Evolutionary conservation across 305 asterid genomes (phyloP).

Genomic region (Salvia sclarea): DNA sequence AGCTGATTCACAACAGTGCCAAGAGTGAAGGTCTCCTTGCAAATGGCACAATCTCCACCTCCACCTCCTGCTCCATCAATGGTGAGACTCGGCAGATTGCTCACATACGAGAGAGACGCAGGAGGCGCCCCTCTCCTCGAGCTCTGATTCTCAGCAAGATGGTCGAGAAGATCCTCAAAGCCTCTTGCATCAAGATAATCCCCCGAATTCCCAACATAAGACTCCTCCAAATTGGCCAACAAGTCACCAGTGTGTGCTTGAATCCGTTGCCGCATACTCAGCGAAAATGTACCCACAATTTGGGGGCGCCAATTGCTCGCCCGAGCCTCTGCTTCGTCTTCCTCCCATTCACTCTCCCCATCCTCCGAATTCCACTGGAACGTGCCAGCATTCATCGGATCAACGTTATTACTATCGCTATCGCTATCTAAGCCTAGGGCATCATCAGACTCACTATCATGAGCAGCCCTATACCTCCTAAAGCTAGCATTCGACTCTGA

Average conservation of each 20-base stretch:
- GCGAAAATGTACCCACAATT: conserved; percentile 37
- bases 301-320: conserved; percentile 51
- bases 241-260: conserved; percentile 32
- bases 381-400: conserved; percentile 91
- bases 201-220: conserved; percentile 42
- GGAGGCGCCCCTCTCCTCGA: conserved; percentile 80
- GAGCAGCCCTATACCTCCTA: conserved; percentile 57
- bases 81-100: conserved; percentile 48
- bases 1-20: conserved; percentile 69
- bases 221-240: conserved; percentile 42
- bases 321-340: conserved; percentile 40
- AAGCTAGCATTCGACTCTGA: conserved; percentile 70
- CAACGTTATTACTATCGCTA: conserved; percentile 60
- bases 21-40: conserved; percentile 71
- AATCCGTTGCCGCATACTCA: conserved; percentile 39
- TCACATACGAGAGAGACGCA: conserved; percentile 63
- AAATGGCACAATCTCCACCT: conserved; percentile 86
- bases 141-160: conserved; percentile 59
- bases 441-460: conserved; percentile 71
- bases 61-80: conserved; percentile 51
- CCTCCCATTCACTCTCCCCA: conserved; percentile 67
- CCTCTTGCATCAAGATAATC: conserved; percentile 58
- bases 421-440: conserved; percentile 54
- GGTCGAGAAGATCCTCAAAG: conserved; percentile 59
- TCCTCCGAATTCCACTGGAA: conserved; percentile 71